phyloP scores from a whole-genome alignment of 768 basidiomycete species.

The Suillus discolor region DNA sequence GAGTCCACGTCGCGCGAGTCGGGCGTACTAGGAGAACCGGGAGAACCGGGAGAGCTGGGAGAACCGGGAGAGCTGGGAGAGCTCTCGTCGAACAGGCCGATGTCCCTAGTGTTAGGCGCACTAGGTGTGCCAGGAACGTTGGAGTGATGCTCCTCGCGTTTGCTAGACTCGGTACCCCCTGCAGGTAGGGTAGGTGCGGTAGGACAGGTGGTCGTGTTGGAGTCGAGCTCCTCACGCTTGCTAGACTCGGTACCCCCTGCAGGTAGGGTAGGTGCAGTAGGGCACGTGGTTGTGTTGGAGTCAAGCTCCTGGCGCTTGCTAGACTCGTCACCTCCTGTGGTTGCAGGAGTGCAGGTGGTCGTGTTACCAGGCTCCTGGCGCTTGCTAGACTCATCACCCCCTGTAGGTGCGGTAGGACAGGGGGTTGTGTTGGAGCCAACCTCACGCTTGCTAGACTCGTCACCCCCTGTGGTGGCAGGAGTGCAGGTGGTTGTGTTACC shows the following conservation, averaged over 20 bases:
- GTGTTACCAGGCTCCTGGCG: too few relatives aligned
- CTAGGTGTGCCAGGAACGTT: background rate
- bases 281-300: background rate
- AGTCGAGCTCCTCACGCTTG: background rate
- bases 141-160: background rate
- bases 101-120: background rate
- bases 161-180: background rate
- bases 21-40: background rate
- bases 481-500: too few relatives aligned
- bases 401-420: too few relatives aligned
- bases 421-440: too few relatives aligned
- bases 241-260: too few relatives aligned
- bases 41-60: background rate
- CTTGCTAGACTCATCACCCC: too few relatives aligned
- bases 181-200: background rate
- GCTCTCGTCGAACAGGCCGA: background rate
- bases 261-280: too few relatives aligned
- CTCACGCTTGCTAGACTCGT: too few relatives aligned
- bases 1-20: background rate
- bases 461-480: too few relatives aligned
- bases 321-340: too few relatives aligned
- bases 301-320: background rate
- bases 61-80: background rate
- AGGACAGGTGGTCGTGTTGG: background rate
- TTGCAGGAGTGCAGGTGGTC: too few relatives aligned